Percentiles rank a stretch among this genome's conserved stretches.
phyloP scores from a whole-genome alignment of 1,284 basidiomycete species.

The Naganishia sp. region DNA sequence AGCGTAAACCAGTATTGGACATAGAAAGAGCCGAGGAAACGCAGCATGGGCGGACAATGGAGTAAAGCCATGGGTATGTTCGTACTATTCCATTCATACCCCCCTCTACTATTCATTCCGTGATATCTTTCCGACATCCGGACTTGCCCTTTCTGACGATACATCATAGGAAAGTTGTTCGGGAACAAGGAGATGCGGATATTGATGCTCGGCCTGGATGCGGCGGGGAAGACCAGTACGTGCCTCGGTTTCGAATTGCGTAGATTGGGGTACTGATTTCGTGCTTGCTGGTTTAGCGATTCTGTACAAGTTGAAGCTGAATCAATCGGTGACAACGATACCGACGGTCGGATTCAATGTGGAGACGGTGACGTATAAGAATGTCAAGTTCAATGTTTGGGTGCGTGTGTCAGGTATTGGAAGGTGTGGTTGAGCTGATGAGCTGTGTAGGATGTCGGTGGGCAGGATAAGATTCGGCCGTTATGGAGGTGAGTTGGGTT shows the following conservation, averaged over 20 bases:
- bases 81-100: no score
- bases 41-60: conserved; percentile 57
- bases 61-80: conserved; percentile 52
- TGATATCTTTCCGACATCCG: no score
- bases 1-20: no score
- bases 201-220: conserved; percentile 83
- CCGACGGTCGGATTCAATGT: conserved; percentile 96
- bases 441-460: conserved; percentile 76
- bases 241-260: conserved; percentile 22
- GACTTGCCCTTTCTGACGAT: background rate
- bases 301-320: conserved; percentile 98
- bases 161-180: conserved; percentile 57
- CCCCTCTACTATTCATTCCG: no score
- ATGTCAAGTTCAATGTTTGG: conserved; percentile 99
- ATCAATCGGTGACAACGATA: conserved; percentile 98
- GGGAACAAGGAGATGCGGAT: conserved; percentile 68
- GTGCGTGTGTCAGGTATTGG: conserved; percentile 38
- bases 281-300: conserved; percentile 66
- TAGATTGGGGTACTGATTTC: background rate
- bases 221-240: conserved; percentile 90
- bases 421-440: background rate
- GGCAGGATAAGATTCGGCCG: conserved; percentile 97
- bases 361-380: conserved; percentile 99
- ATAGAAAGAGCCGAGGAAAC: background rate
- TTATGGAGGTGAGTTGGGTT: conserved; percentile 68